Evolutionary conservation across 2,329 filamentous ascomycete genomes (phyloP), one percentile per base, ranked within the genome.

Genomic region (Trichoderma lentiforme): DNA sequence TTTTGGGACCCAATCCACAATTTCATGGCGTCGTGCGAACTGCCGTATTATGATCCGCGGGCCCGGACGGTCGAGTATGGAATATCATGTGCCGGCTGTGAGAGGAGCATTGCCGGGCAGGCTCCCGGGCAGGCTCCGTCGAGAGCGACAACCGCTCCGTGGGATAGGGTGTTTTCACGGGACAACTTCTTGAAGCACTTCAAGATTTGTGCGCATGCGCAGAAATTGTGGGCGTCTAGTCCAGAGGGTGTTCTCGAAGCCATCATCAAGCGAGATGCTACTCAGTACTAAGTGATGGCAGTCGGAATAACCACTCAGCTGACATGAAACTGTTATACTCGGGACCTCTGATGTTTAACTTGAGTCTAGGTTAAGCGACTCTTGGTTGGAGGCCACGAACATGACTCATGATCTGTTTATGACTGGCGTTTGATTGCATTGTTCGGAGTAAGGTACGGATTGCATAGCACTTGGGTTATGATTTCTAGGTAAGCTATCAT

Each of bases 161-260:
- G 70, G 61, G 63, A 67, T 34, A 36, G 57, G 21, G 53, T 69
- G 9, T 72, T 53, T 56, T 72, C 70, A 4, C 53, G 64, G 34
- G 63, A 72, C n/a, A 32, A 32, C n/a, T 72, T 69, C 26, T 26
- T 72, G 34, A 63, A 62, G 39, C 70, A 72, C 15, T 72, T 72
- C 9, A 68, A 53, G 21, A 30, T 56, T 18, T 72, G 70, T 39
- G 28, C 26, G 6, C 53, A 62, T 43, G 70, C 70, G 39, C 63
- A 72, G 57, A 26, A 36, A 30, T 24, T 72, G 24, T 72, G 70
- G 70, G 58, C 36, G 21, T 21, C 70, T 11, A 69, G 70, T 39
- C 53, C 56, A 11, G 57, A 69, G 36, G 64, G 36, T 11, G 51
- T 24, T 26, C 36, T 65, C 21, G 69, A 65, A 26, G 58, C 61